These are phyloP conservation scores for Claviceps capensis DNA, from an alignment of 2,329 filamentous ascomycete species.

Conservation along the genomic window DNA sequence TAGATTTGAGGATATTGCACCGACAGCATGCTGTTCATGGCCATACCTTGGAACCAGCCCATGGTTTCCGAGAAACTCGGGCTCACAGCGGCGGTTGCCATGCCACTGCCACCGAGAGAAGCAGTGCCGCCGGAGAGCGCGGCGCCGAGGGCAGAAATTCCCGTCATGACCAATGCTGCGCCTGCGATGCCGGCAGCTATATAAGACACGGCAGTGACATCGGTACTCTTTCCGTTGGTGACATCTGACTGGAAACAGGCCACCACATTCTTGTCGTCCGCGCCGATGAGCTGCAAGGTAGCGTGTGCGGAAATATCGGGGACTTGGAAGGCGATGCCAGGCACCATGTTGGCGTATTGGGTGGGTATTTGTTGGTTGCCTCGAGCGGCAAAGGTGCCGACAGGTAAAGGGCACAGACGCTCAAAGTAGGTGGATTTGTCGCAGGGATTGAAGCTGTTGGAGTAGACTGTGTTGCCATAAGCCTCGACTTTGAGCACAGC, in stretches of 20 bases:
- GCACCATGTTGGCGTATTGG: conserved; percentile 61
- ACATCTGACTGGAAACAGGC: conserved; percentile 76
- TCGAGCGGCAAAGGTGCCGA: conserved; percentile 56
- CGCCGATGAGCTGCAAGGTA: conserved; percentile 57
- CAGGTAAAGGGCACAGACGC: conserved; percentile 74
- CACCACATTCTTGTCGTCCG: conserved; percentile 46
- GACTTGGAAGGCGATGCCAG: conserved; percentile 75
- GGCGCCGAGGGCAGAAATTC: conserved; percentile 53
- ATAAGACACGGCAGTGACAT: conserved; percentile 65
- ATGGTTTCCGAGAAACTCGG: conserved; percentile 79
- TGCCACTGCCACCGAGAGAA: conserved; percentile 27
- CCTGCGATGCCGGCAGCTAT: conserved; percentile 73
- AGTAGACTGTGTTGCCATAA: conserved; percentile 72
- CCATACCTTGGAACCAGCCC: conserved; percentile 84
- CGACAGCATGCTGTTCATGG: conserved; percentile 91
- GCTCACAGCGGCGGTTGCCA: conserved; percentile 52
- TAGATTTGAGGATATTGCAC: conserved; percentile 81
- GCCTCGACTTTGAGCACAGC: conserved; percentile 65
- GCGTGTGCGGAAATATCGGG: conserved; percentile 84
- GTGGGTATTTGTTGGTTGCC: conserved; percentile 61
- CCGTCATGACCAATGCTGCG: conserved; percentile 63
- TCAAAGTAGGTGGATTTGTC: conserved; percentile 48
- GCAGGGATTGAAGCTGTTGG: conserved; percentile 74
- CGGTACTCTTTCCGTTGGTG: conserved; percentile 74
- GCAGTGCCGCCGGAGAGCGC: conserved; percentile 37